phyloP scores from a whole-genome alignment of 176 grass and related monocot species.

The Urochloa ruziziensis region DNA sequence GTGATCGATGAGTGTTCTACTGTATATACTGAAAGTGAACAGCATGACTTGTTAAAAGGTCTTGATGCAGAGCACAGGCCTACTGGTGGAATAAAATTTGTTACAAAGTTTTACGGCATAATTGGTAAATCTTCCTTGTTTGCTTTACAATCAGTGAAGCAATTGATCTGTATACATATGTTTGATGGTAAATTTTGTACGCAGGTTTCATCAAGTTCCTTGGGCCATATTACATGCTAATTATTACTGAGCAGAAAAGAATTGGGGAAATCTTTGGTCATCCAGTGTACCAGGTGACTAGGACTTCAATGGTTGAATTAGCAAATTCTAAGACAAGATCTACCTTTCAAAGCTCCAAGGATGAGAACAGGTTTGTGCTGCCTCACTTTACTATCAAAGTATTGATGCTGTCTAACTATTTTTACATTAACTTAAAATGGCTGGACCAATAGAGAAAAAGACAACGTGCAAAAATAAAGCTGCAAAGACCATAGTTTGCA shows the following conservation, averaged over 20 bases:
- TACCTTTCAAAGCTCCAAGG: constrained; percentile 37
- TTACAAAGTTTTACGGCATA: constrained; percentile 87
- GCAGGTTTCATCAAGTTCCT: constrained; percentile 90
- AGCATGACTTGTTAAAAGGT: constrained; percentile 45
- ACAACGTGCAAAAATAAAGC: neutral
- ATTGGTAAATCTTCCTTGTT: constrained; percentile 46
- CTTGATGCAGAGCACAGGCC: constrained; percentile 58
- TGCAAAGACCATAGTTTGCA: neutral
- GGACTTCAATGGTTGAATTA: constrained; percentile 63
- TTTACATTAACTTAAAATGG: neutral
- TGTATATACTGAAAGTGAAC: constrained; percentile 61
- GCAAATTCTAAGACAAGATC: constrained; percentile 52
- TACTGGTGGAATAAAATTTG: constrained; percentile 86
- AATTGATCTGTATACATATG: neutral
- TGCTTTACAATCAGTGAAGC: neutral
- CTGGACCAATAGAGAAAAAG: neutral
- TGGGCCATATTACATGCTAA: constrained; percentile 90
- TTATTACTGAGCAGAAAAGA: constrained; percentile 73
- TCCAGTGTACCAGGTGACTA: constrained; percentile 74
- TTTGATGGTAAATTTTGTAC: constrained; percentile 20
- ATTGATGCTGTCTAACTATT: neutral
- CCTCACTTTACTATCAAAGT: neutral
- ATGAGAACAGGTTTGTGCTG: constrained; percentile 60
- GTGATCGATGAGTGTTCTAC: constrained; percentile 69
- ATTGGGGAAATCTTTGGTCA: constrained; percentile 88